Evolutionary conservation across 1,284 basidiomycete species (phyloP), one percentile per base, ranked within the genome.

Genomic region (Boletus hoseneyae): DNA sequence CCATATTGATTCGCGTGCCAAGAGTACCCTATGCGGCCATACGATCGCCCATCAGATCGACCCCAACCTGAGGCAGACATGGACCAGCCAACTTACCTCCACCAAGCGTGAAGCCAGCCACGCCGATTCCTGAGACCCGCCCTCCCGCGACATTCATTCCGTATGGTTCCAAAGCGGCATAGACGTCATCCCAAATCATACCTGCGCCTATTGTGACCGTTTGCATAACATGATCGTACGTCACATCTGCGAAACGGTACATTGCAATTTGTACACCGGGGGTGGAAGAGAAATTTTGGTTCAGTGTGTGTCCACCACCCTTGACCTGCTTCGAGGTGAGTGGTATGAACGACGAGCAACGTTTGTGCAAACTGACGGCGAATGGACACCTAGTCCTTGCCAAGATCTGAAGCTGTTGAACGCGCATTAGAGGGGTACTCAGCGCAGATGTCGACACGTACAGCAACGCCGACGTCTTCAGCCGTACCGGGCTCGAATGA

Each of bases 1-100:
- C 80, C 79, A 53, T 71, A 67, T 51, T 79, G 75, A 53, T 78
- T 80, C 3, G 75, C 72, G 52, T 72, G 67, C 72, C 73, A 81
- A 15, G 80, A 80, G 52, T 79, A 80, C 5, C 80, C 79, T 79
- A 29, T 47, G 41, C 16, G 16, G n/a, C 38, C 51, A 58, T 48
- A 40, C 19, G 48, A 37, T 40, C 19, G 27, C 16, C 38, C 47
- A 42, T 52, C 32, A 47, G 23, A 48, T 33, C 16, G 19, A 35
- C 18, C 21, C 43, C 39, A 36, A 33, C 32, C 15, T 25, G 12
- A 13, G 16, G 21, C 30, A 35, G 19, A 35, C 37, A 42, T 19
- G 36, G 27, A 49, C 30, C 5, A 13, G 8, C 33, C 40, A 27
- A 53, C 59, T 48, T 41, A 65, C 64, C 62, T 39, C 62, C 62